Base-by-base conservation (phyloP, 352 stramenopile species). In the Blastocystis sp. region DNA sequence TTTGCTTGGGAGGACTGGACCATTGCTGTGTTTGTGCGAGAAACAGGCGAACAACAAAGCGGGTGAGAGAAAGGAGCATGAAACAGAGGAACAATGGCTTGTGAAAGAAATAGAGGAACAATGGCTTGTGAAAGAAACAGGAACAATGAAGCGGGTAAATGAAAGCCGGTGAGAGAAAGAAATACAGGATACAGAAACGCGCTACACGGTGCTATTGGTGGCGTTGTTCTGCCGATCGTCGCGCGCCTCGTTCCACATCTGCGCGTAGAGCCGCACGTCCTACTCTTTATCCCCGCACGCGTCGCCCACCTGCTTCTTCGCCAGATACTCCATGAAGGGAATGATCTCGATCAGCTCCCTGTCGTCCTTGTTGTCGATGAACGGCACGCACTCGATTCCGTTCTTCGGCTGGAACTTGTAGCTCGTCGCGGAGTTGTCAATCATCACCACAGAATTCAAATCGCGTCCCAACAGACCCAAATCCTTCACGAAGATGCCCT, bases 321-420 rank as follows among this genome's bases (percentile, higher is more conserved):
- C 45, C 34, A 91, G 38, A 23, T 88, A 70, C 69, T 89, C 76
- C 52, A 91, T 56, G 61, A 91, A 91, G 21, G 74, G 82, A 17
- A 89, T 62, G 14, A 88, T 74, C 52, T 90, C 70, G 11, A 65
- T 80, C 23, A 98, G 90, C 76, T 98, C 95, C 60, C 90, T 88
- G 88, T 98, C 95, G 48, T 91, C 90, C 82, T 91, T 90, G 89
- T 97, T 93, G 66, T 97, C 93, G 60, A 97, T 96, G 80, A 96
- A 98, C 74, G 90, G 91, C 7, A 69, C 80, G 62, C 91, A 92
- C 84, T 94, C 92, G 86, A 96, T 96, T 11, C 93, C 93, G 88
- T 96, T 96, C 82, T 95, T 92, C 21, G 96, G 96, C 90, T 99
- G 96, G 90, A 98, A 98, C 53, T 98, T 92, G 90, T 98, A 99